Evolutionary conservation across 352 stramenopile species (phyloP).

Genomic region (Phytopythium ostracodes): DNA sequence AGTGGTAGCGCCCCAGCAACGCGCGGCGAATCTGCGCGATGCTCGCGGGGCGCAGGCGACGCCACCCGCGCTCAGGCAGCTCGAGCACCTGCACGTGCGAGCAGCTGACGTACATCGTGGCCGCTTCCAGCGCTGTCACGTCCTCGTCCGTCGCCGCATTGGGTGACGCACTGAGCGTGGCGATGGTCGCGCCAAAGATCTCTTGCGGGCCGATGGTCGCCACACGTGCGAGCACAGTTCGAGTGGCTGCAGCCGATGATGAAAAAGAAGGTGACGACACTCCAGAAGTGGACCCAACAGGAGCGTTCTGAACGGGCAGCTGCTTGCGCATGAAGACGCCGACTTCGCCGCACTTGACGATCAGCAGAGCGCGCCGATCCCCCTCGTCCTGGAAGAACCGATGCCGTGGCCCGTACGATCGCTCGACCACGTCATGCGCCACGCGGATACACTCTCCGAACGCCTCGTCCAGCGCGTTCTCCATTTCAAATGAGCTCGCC

Average conservation of each 20-base stretch:
- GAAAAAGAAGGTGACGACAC: background rate
- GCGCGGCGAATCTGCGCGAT: conserved; percentile 40
- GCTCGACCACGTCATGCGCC: conserved; percentile 60
- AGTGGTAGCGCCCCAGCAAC: conserved; percentile 53
- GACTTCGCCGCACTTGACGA: conserved; percentile 68
- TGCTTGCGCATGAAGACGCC: conserved; percentile 45
- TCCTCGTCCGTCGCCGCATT: conserved; percentile 13
- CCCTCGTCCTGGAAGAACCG: conserved; percentile 52
- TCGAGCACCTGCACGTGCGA: conserved; percentile 58
- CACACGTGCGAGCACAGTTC: conserved; percentile 46
- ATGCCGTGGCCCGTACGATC: conserved; percentile 49
- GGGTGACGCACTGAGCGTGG: conserved; percentile 25
- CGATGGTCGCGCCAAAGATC: conserved; percentile 57
- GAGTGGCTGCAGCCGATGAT: background rate
- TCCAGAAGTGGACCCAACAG: background rate
- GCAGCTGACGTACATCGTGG: conserved; percentile 60
- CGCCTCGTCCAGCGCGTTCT: conserved; percentile 17
- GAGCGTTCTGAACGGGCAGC: background rate
- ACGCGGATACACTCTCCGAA: conserved; percentile 74
- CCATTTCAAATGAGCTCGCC: background rate
- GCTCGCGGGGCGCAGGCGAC: conserved; percentile 37
- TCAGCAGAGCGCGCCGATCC: conserved; percentile 52
- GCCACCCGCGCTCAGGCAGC: conserved; percentile 60
- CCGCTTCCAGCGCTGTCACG: conserved; percentile 10
- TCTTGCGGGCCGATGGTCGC: conserved; percentile 68